Base-by-base conservation (phyloP, 2,329 filamentous ascomycete genomes). In the Diaporthe amygdali region DNA sequence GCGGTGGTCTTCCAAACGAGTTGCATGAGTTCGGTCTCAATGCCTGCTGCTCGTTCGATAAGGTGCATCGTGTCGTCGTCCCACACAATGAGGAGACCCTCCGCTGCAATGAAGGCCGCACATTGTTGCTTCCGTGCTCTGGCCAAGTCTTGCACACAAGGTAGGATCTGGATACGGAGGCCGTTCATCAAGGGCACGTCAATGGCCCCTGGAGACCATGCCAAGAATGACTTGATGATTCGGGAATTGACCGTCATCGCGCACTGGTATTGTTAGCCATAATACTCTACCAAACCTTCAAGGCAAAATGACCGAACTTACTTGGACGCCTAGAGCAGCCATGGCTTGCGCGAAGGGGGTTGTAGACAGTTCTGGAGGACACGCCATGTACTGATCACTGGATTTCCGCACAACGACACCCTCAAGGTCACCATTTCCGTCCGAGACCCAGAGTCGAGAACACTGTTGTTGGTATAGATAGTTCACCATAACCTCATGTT, bases 401-500 rank as follows among this genome's bases (percentile, higher is more conserved):
- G 86, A 79, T 77, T 93, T 94, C 74, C 92, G 88, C 59, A 95
- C 82, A 25, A 95, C 81, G 34, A 94, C 92, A 74, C 93, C 93
- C 79, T 95, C 93, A 7, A 90, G 81, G 74, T 92, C 88, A 15
- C 91, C 91, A 61, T 87, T 90, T 44, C 88, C 89, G 75, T 94
- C 91, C 39, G 89, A 89, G 25, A 94, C 90, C 93, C 93, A 95
- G 41, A 94, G 86, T 73, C 90, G 88, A 15, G 89, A 88, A 77
- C 92, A 94, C 81, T 94, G 92, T 79, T 95, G 92, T 80, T 95
- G 93, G 81, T 94, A 94, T 32, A 95, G 84, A 79, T 94, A 94
- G 81, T 93, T 94, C 72, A 93, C 92, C 92, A 95, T 95, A 72
- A 95, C 91, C 80, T 95, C 93, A 77, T 94, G 91, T 81, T 92